Conservation (phyloP, 208 protist species). For the Leishmania major region DNA sequence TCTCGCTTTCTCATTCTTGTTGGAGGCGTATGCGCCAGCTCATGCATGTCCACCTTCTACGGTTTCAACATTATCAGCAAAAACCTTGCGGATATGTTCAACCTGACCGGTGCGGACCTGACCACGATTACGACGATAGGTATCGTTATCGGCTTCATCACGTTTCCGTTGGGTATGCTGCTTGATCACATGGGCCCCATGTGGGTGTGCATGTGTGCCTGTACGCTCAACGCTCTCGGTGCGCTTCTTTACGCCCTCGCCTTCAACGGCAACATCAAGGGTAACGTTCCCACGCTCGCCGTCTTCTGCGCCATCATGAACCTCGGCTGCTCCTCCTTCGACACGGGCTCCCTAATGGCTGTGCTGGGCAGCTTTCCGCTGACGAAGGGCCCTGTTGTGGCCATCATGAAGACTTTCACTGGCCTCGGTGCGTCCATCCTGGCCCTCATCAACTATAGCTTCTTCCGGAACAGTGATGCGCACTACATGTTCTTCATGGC, state of each 20-base stretch:
- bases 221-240: conserved; percentile 36
- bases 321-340: conserved; percentile 57
- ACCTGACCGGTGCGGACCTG: conserved; percentile 37
- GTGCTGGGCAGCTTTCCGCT: conserved; percentile 60
- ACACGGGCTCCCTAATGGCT: conserved; percentile 69
- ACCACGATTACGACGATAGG: conserved; percentile 65
- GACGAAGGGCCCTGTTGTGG: conserved; percentile 48
- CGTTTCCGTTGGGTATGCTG: conserved; percentile 52
- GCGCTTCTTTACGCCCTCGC: conserved; percentile 54
- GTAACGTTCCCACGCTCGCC: conserved; percentile 34
- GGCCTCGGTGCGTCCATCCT: conserved; percentile 56
- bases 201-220: conserved; percentile 35
- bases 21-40: conserved; percentile 37
- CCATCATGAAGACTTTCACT: conserved; percentile 55
- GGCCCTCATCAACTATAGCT: conserved; percentile 49
- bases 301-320: conserved; percentile 65
- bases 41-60: conserved; percentile 54
- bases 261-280: conserved; percentile 50
- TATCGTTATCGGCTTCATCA: conserved; percentile 49
- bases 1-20: conserved; percentile 52
- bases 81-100: conserved; percentile 40
- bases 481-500: conserved; percentile 67
- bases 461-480: conserved; percentile 44
- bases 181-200: conserved; percentile 64
- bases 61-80: conserved; percentile 65